These are phyloP conservation scores for Seminavis robusta DNA, from an alignment of 108 stramenopile species.

Conservation along the genomic window DNA sequence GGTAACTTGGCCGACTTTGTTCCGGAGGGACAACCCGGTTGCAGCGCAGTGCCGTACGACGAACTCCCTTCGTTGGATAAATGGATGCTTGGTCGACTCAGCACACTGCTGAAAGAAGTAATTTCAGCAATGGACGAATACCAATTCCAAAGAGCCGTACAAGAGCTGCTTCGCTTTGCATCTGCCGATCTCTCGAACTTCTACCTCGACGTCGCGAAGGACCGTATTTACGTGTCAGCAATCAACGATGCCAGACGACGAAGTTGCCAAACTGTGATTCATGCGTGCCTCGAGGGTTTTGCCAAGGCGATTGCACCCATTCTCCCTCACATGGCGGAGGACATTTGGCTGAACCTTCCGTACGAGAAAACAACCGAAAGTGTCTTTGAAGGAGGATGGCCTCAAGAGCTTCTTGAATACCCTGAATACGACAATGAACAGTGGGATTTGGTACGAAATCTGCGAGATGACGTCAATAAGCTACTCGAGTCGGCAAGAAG, in stretches of 20 bases:
- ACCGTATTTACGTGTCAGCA: constrained; percentile 92
- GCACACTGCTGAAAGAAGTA: constrained; percentile 75
- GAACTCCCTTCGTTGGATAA: constrained; percentile 91
- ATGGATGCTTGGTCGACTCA: constrained; percentile 90
- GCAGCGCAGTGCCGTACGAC: constrained; percentile 74
- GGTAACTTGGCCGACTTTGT: constrained; percentile 92
- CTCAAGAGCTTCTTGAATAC: constrained; percentile 46
- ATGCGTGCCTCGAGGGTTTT: constrained; percentile 80
- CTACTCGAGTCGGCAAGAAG: constrained; percentile 71
- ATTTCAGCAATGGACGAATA: constrained; percentile 84
- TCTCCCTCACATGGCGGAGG: constrained; percentile 97
- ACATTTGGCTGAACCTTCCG: constrained; percentile 93
- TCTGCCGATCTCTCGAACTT: constrained; percentile 93
- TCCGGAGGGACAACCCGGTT: constrained; percentile 42
- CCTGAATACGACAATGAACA: constrained; percentile 49
- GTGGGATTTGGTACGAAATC: constrained; percentile 66
- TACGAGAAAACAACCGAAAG: constrained; percentile 59
- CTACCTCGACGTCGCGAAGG: constrained; percentile 97
- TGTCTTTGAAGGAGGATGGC: constrained; percentile 81
- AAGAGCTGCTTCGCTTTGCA: constrained; percentile 88
- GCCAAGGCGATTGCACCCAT: constrained; percentile 88
- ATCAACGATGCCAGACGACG: constrained; percentile 81
- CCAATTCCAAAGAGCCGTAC: constrained; percentile 82
- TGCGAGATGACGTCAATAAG: constrained; percentile 89
- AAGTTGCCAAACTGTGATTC: constrained; percentile 90